Base-by-base conservation (phyloP, 2,329 filamentous ascomycete species). In the Pseudocercospora ulei region DNA sequence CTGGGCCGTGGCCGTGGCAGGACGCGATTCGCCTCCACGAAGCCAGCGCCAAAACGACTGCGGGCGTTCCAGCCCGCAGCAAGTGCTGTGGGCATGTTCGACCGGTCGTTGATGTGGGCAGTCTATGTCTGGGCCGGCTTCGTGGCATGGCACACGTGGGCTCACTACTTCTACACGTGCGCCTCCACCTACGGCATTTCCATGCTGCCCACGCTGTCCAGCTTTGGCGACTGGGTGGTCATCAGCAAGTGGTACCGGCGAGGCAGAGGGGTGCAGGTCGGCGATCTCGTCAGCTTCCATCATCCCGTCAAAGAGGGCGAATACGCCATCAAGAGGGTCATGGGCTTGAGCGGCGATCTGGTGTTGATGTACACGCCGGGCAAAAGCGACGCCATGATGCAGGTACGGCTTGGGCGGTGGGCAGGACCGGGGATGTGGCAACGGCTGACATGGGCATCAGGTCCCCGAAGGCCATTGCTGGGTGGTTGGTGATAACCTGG, bases 381-480 rank as follows among this genome's bases (percentile, higher is more conserved):
- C 11, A 41, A 44, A 33, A 51, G 58, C 8, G 45, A 53, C 11
- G 51, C 43, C 34, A 78, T 83, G 73, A 70, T 85, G 11, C 76
- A 82, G 69, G 82, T 82, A 55, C 28, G 47, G 14, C 9, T 8
- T 7, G 11, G 12, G 12, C 25, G 20, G 20, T 11, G 8, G 2
- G 17, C 25, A 13, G 25, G n/a, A 25, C 13, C 25, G 11, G 26
- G 18, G 18, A n/a, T n/a, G 16, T 12, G 4, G 4, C 16, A 22
- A n/a, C 9, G 26, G 18, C 40, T 48, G 28, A 48, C 14, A 24
- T n/a, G n/a, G 18, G n/a, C 13, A 6, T 33, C 55, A 92, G 82
- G 76, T 98, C 9, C 90, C 90, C 0, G 70, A 82, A 56, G 90
- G 90, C 1, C 90, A 98, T 67, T 92, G 86, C 55, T 96, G 85